Evolutionary conservation across 1,284 basidiomycete species (phyloP), one percentile per base, ranked within the genome.

Genomic region (Exobasidium cylindrosporum): DNA sequence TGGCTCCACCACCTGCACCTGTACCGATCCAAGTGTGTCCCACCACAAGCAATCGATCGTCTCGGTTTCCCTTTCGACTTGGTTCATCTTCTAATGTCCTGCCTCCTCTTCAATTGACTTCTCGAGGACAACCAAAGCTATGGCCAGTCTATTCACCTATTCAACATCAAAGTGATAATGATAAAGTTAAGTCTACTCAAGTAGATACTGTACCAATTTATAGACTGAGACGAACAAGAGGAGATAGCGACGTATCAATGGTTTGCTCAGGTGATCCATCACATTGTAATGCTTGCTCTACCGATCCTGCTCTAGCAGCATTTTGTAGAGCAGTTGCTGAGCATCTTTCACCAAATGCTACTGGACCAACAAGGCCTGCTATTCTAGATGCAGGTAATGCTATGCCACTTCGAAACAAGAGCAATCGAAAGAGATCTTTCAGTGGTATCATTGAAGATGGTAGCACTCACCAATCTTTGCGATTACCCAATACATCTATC

Each of bases 221-320:
- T 24, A 50, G 21, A 28, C n/a, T 21, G 47, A 50, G 13, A 13
- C 17, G 21, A 28, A 50, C n/a, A 21, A 28, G 21, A 13, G 4
- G n/a, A 13, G 26, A 13, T 24, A 28, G 4, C 46, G 24, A 17
- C 46, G 21, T 44, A 26, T 14, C 44, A 6, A 23, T n/a, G 3
- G 43, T 57, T n/a, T 62, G 61, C 40, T 58, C 61, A 21, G 61
- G 61, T 28, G 54, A 62, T 44, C 61, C 61, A 17, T 11, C 28
- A 11, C 28, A 62, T 14, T 62, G 61, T 43, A 40, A 23, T 13
- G 61, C 61, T 11, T 62, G 61, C 54, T 21, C 24, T 5, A 61
- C 61, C 10, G 61, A 62, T 49, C 61, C 61, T 17, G 54, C 46
- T 49, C 30, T 62, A 28, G 61, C 61, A 17, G 61, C 61, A 26